These are phyloP conservation scores for Metschnikowia aberdeeniae DNA, from an alignment of 805 yeast species.

Conservation along the genomic window DNA sequence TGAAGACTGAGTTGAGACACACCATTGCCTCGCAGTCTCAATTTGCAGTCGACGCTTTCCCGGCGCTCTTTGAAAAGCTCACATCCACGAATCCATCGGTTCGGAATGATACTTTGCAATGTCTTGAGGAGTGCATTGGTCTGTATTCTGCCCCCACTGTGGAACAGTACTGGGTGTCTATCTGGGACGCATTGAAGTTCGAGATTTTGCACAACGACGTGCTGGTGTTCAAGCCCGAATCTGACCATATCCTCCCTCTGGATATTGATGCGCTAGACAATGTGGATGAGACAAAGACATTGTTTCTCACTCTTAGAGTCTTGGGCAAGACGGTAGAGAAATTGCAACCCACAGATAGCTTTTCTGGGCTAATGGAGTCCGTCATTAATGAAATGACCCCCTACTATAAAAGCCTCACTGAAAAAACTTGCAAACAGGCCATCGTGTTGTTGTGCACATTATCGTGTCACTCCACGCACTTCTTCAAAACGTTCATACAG, in stretches of 20 bases:
- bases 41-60: slow-evolving; percentile 70
- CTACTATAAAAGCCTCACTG: slow-evolving; percentile 46
- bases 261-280: slow-evolving; percentile 27
- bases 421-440: slow-evolving; percentile 58
- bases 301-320: slow-evolving; percentile 36
- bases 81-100: slow-evolving; percentile 71
- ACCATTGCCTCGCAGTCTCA: slow-evolving; percentile 59
- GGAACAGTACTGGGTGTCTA: slow-evolving; percentile 58
- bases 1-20: slow-evolving; percentile 57
- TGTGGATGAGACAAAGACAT: slow-evolving; percentile 32
- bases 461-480: slow-evolving; percentile 42
- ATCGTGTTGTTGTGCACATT: slow-evolving; percentile 55
- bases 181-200: slow-evolving; percentile 87
- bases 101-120: slow-evolving; percentile 66
- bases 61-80: slow-evolving; percentile 74
- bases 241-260: slow-evolving; percentile 24
- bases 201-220: slow-evolving; percentile 79
- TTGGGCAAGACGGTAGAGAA: slow-evolving; percentile 22
- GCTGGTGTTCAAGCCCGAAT: slow-evolving; percentile 27
- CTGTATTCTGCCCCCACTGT: slow-evolving; percentile 48
- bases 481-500: slow-evolving; percentile 47
- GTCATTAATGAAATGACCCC: slow-evolving; percentile 44
- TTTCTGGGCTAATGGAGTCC: slow-evolving; percentile 30
- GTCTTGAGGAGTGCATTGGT: slow-evolving; percentile 55
- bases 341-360: slow-evolving; percentile 32